Evolutionary conservation across 2,329 filamentous ascomycete species (phyloP), one percentile per base, ranked within the genome.

Genomic region (Colletotrichum neosansevieriae): DNA sequence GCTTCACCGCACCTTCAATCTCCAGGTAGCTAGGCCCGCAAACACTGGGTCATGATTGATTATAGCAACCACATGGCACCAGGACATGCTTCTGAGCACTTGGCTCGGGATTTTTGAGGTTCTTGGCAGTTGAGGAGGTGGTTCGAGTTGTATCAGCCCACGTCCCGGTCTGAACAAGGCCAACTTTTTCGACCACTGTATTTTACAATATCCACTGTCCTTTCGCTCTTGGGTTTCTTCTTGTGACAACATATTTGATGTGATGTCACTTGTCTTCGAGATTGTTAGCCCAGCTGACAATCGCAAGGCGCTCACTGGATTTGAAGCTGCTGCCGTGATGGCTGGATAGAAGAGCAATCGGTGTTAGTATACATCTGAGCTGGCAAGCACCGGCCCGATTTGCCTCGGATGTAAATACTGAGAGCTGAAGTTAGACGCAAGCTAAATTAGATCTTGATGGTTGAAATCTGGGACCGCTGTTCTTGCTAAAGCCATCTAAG

Each of bases 41-140:
- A 17, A n/a, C n/a, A 10, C 15, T 19, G 7, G 17, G n/a, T 19
- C n/a, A 45, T 45, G 42, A 45, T 45, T 45, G n/a, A n/a, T 36
- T 15, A 42, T 42, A 34, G 24, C 42, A 24, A 54, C n/a, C 58
- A 61, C 47, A 54, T 61, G 47, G 58, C 58, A 38, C 10, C 36
- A 38, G 13, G 11, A 38, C 21, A 29, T 50, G 53, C 45, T 59
- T 32, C 29, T 45, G 29, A n/a, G 44, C 40, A 44, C 53, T 50
- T 34, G 7, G 19, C 3, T 32, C 51, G 34, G 51, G 21, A 32
- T 19, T 34, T 50, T 24, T 11, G 34, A 49, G 24, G n/a, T 45
- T 42, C 40, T 29, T 49, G 42, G 24, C 50, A 53, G 21, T 47
- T 32, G 12, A n/a, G 13, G 21, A 11, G 17, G 21, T 21, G 44